phyloP scores from a whole-genome alignment of 768 basidiomycete genomes.

The Boletellus emodensis region DNA sequence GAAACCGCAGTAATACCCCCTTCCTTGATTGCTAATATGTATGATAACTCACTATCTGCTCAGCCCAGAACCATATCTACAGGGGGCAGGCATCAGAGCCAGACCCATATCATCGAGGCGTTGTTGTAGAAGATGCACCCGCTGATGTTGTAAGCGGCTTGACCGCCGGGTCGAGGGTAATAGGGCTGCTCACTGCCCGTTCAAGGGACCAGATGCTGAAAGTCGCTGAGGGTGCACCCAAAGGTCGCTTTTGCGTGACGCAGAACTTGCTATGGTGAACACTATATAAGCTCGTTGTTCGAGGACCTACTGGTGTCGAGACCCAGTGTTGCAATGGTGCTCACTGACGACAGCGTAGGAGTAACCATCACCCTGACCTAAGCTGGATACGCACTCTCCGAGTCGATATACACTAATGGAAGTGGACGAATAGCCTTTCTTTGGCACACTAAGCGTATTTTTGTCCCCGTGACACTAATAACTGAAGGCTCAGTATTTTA shows the following conservation, averaged over 20 bases:
- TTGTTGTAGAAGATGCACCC: conserved; percentile 93
- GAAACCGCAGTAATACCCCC: conserved; percentile 61
- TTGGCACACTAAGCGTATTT: no score
- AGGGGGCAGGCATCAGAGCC: conserved; percentile 75
- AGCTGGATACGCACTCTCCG: not conserved
- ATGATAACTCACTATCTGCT: not conserved
- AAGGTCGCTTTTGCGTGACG: conserved; percentile 50
- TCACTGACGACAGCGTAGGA: conserved; percentile 37
- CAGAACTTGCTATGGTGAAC: conserved; percentile 64
- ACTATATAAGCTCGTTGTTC: not conserved
- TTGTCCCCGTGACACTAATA: not conserved
- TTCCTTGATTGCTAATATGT: not conserved
- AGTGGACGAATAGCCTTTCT: no score
- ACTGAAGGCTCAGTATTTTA: conserved; percentile 9
- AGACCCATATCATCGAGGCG: conserved; percentile 39
- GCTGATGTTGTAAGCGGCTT: conserved; percentile 76
- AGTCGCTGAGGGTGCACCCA: conserved; percentile 44
- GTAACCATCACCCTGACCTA: conserved; percentile 15
- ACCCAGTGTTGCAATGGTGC: conserved; percentile 27
- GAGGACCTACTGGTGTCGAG: not conserved
- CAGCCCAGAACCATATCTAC: conserved; percentile 87
- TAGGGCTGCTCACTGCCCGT: conserved; percentile 83
- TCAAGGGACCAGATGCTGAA: conserved; percentile 62
- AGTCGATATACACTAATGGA: not conserved
- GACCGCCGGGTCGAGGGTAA: conserved; percentile 78